These are phyloP conservation scores for Gautieria morchelliformis DNA, from an alignment of 768 basidiomycete species.

Conservation along the genomic window DNA sequence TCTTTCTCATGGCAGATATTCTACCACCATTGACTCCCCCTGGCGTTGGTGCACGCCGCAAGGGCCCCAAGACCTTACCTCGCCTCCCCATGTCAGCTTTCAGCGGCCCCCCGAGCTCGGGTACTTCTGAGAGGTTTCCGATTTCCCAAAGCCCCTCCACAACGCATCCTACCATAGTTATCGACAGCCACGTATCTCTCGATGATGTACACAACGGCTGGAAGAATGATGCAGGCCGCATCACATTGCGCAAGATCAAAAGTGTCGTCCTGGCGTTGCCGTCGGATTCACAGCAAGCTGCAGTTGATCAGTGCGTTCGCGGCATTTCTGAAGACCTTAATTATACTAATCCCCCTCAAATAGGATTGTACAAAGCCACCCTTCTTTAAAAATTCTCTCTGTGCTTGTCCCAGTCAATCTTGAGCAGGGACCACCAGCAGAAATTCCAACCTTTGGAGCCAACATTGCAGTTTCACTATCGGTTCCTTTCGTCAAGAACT, in stretches of 20 bases:
- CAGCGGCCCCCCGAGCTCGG: slow-evolving; percentile 47
- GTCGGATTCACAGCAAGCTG: slow-evolving; percentile 20
- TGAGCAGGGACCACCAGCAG: slow-evolving; percentile 29
- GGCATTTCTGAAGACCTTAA: slow-evolving; percentile 21
- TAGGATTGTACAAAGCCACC: not conserved
- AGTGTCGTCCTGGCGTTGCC: slow-evolving; percentile 52
- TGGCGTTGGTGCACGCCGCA: slow-evolving; percentile 43
- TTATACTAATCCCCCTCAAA: not conserved
- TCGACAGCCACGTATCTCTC: slow-evolving; percentile 57
- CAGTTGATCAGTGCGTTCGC: slow-evolving; percentile 34
- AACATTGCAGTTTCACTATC: slow-evolving; percentile 42
- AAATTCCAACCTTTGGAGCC: slow-evolving; percentile 16
- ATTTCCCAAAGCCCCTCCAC: slow-evolving; percentile 59
- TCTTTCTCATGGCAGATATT: not conserved
- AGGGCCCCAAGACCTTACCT: slow-evolving; percentile 55
- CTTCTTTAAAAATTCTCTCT: slow-evolving; percentile 32
- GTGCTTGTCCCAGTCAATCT: slow-evolving; percentile 54
- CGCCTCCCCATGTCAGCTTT: slow-evolving; percentile 71
- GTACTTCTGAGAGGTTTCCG: slow-evolving; percentile 57
- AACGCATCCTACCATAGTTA: slow-evolving; percentile 49
- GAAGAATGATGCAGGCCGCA: slow-evolving; percentile 40
- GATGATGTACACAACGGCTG: slow-evolving; percentile 38
- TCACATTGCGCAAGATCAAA: slow-evolving; percentile 33
- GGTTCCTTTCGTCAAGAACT: slow-evolving; percentile 42
- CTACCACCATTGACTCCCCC: slow-evolving; percentile 27